Percentiles rank a stretch among this genome's conserved stretches.
Evolutionary conservation across 208 protist genomes (phyloP).

Genomic region (Phytomonas sp.): DNA sequence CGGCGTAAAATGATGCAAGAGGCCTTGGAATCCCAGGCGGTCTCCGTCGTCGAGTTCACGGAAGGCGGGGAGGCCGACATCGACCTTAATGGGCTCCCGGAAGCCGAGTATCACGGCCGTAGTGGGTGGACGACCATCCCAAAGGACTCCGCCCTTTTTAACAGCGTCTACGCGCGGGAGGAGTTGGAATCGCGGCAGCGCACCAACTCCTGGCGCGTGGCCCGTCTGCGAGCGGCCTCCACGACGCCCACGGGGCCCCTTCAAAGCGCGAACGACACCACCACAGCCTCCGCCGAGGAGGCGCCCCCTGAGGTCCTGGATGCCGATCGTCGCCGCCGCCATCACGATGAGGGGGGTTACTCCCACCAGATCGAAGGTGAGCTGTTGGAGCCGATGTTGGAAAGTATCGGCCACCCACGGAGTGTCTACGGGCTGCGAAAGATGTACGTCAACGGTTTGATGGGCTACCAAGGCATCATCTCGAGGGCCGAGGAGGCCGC

Average conservation of each 20-base stretch:
- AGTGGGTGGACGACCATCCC: conserved; percentile 70
- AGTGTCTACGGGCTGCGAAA: conserved; percentile 80
- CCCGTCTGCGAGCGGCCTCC: conserved; percentile 9
- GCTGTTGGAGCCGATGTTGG: conserved; percentile 45
- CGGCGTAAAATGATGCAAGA: conserved; percentile 38
- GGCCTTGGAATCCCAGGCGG: conserved; percentile 47
- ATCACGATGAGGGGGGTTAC: conserved; percentile 48
- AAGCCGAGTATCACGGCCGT: conserved; percentile 65
- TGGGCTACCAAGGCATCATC: conserved; percentile 79
- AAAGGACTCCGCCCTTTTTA: conserved; percentile 68
- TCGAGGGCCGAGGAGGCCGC: conserved; percentile 60
- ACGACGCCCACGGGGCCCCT: not conserved
- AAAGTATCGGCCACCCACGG: conserved; percentile 64
- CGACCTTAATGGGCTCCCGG: conserved; percentile 54
- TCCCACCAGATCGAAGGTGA: conserved; percentile 43
- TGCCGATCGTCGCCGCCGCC: conserved; percentile 31
- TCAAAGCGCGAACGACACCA: not conserved
- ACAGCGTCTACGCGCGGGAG: conserved; percentile 29
- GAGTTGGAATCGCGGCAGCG: conserved; percentile 74
- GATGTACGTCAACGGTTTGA: conserved; percentile 63
- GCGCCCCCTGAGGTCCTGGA: conserved; percentile 23
- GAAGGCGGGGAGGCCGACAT: conserved; percentile 74
- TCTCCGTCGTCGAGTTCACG: conserved; percentile 67
- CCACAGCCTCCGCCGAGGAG: not conserved
- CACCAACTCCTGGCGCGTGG: conserved; percentile 65